Conservation (phyloP, 495 filamentous ascomycete genomes). For the Elaphomyces granulatus region DNA sequence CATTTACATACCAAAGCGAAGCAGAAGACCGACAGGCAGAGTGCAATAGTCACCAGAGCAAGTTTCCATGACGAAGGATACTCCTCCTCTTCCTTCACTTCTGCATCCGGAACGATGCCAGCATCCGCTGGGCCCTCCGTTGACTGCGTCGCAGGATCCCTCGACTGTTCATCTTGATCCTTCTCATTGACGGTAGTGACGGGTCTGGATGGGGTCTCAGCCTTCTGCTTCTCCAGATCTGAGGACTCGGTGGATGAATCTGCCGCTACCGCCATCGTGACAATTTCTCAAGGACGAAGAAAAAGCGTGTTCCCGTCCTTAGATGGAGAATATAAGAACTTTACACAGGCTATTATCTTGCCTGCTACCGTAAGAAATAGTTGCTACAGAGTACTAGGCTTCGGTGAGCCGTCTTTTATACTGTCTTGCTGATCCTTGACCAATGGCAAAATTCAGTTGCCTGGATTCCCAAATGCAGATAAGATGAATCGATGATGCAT, state of each 20-base stretch:
- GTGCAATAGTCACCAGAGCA: slow-evolving; percentile 40
- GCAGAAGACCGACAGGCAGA: slow-evolving; percentile 50
- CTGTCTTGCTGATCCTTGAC: too few species aligned
- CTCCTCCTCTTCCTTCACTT: slow-evolving; percentile 23
- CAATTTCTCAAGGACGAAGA: too few species aligned
- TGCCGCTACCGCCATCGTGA: slow-evolving; percentile 1
- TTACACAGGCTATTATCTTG: too few species aligned
- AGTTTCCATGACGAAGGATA: slow-evolving; percentile 40
- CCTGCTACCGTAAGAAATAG: too few species aligned
- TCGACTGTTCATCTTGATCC: slow-evolving; percentile 4
- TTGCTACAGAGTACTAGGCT: too few species aligned
- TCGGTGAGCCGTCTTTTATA: too few species aligned
- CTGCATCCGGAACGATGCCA: slow-evolving; percentile 10
- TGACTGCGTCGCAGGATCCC: not conserved
- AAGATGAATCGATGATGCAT: too few species aligned
- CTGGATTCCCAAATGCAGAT: too few species aligned
- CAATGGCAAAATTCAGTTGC: too few species aligned
- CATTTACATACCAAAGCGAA: slow-evolving; percentile 51
- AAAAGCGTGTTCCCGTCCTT: too few species aligned
- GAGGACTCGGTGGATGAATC: not conserved
- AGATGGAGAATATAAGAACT: too few species aligned
- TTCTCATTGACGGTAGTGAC: not conserved
- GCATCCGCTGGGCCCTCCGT: slow-evolving; percentile 13
- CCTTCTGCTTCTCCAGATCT: not conserved
- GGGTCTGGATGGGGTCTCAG: not conserved